phyloP scores from a whole-genome alignment of 129 eudicot species.

The Kitagawia praeruptora region DNA sequence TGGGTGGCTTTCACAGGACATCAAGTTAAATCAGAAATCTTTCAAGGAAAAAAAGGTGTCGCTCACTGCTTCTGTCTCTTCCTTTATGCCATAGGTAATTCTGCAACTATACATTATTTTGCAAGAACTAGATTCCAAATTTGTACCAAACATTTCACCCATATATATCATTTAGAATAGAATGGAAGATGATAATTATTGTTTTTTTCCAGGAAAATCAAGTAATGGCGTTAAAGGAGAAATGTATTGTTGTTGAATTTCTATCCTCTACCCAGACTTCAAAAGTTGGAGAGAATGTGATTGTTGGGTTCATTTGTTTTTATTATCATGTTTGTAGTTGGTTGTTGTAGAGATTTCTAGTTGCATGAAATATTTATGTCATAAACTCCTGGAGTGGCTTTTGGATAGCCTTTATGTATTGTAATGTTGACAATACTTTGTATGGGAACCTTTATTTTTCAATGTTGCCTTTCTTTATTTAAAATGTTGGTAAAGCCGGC shows the following conservation, averaged over 20 bases:
- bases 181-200: too few relatives aligned
- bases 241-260: slow-evolving; percentile 85
- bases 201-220: too few relatives aligned
- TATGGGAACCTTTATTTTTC: too few relatives aligned
- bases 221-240: slow-evolving; percentile 54
- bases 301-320: slow-evolving; percentile 1
- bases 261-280: slow-evolving; percentile 79
- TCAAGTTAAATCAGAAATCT: not conserved
- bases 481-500: too few relatives aligned
- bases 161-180: too few relatives aligned
- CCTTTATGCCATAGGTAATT: not conserved
- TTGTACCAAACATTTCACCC: too few relatives aligned
- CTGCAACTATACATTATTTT: not conserved
- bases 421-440: too few relatives aligned
- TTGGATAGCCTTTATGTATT: too few relatives aligned
- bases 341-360: too few relatives aligned
- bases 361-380: too few relatives aligned
- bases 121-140: not conserved
- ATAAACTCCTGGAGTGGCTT: too few relatives aligned
- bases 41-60: not conserved
- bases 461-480: too few relatives aligned
- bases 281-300: slow-evolving; percentile 68
- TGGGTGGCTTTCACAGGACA: not conserved
- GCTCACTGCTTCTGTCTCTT: not conserved
- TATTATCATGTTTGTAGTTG: not conserved